Evolutionary conservation across 2,329 filamentous ascomycete species (phyloP).

Genomic region (Chaetomiaceae sp.): DNA sequence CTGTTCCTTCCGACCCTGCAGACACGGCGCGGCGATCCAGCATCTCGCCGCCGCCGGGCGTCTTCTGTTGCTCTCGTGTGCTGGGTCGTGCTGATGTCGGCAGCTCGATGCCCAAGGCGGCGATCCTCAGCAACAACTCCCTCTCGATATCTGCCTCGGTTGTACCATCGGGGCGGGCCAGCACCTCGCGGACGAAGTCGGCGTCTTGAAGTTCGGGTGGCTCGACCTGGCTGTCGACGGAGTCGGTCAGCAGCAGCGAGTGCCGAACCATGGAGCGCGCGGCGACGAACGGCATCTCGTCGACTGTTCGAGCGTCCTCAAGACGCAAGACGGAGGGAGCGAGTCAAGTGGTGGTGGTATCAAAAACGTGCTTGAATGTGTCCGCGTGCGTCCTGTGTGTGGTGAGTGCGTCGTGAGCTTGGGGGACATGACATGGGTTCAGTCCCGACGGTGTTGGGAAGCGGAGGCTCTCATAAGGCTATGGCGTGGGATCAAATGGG

Average conservation of each 20-base stretch:
- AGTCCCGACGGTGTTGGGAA: background rate
- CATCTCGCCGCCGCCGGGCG: background rate
- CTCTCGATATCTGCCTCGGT: slow-evolving; percentile 38
- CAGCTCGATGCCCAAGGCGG: slow-evolving; percentile 33
- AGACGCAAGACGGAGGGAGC: background rate
- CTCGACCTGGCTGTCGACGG: slow-evolving; percentile 10
- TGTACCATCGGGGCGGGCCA: slow-evolving; percentile 31
- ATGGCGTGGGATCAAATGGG: slow-evolving; percentile 3
- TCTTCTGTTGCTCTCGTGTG: slow-evolving; percentile 33
- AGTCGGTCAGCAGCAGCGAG: slow-evolving; percentile 17
- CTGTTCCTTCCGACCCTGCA: slow-evolving; percentile 36
- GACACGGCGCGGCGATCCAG: slow-evolving; percentile 41
- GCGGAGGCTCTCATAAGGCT: slow-evolving; percentile 5
- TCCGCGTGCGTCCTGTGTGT: background rate
- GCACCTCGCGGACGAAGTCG: slow-evolving; percentile 38
- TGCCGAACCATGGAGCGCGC: slow-evolving; percentile 22
- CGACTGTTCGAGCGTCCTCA: background rate
- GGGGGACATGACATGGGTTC: slow-evolving; percentile 14
- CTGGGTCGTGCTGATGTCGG: slow-evolving; percentile 27
- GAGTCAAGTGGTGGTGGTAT: too few relatives aligned
- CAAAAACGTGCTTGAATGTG: too few relatives aligned
- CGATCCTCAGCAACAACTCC: slow-evolving; percentile 33
- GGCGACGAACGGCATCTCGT: background rate
- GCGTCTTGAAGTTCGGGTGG: slow-evolving; percentile 37
- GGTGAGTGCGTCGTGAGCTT: background rate